Evolutionary conservation across 768 basidiomycete genomes (phyloP), one percentile per base, ranked within the genome.

Genomic region (Boletus rubroflammeus): DNA sequence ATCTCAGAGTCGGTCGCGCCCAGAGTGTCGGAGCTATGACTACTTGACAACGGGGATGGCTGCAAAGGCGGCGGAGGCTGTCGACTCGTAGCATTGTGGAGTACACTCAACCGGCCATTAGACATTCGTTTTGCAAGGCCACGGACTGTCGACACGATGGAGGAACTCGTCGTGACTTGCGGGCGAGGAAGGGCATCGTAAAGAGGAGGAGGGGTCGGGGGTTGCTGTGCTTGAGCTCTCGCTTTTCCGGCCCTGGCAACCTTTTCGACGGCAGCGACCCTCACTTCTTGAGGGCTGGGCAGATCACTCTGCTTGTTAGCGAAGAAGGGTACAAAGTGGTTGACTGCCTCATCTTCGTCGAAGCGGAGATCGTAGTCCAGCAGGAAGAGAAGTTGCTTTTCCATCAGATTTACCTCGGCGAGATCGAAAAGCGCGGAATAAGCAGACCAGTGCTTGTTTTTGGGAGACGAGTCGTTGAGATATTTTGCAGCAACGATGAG

Each of bases 401-500:
- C 96, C 96, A 98, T 98, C 57, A 95, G 79, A 72, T 95, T 97
- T 71, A 98, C 85, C 75, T 92, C 90, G 11, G 76, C 71, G 47
- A 84, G 73, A 67, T 89, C 84, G 75, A 92, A 95, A 59, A 90
- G 74, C 40, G 76, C 75, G 17, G 85, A 87, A 68, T 93, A 91
- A 45, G 74, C 73, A 52, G 86, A 82, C 96, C 96, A 99, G 76
- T 97, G 90, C 69, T 81, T 80, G 76, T 98, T 99, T 80, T 94
- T 96, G 3, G 92, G 92, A 42, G 88, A 88, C n/a, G 89, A 88
- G 72, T 95, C 93, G 72, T 99, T 97, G 67, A 98, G 84, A 72
- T 98, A 98, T 75, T 99, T 99, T 58, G 93, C 88, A 23, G 96
- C 86, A 39, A 93, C 89, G 72, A 99, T 98, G 62, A 99, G 86